Conservation (phyloP, 1,139 yeast genomes). For the Kodamaea sp. region DNA sequence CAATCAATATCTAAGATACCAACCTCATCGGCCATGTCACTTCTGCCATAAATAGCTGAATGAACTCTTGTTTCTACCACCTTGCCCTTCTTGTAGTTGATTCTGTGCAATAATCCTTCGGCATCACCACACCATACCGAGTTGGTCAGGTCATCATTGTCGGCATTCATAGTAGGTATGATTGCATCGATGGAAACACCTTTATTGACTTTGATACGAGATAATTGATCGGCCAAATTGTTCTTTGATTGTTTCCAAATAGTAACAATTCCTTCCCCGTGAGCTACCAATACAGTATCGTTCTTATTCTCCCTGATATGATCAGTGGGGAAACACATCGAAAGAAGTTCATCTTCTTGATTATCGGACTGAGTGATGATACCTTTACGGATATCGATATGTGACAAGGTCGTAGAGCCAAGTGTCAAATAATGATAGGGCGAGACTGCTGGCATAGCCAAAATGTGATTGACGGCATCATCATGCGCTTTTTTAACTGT, state of each 20-base stretch:
- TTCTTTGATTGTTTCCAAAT: conserved; percentile 79
- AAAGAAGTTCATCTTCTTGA: conserved; percentile 86
- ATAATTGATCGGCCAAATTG: conserved; percentile 69
- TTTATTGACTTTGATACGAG: conserved; percentile 67
- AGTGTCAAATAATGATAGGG: conserved; percentile 78
- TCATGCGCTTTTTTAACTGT: conserved; percentile 58
- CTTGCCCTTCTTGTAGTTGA: conserved; percentile 62
- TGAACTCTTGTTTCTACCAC: conserved; percentile 68
- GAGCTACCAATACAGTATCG: conserved; percentile 66
- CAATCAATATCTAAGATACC: conserved; percentile 71
- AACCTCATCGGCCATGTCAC: conserved; percentile 56
- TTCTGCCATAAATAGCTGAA: conserved; percentile 43
- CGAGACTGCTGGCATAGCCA: conserved; percentile 62
- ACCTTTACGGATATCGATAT: conserved; percentile 75
- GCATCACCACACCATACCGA: conserved; percentile 83
- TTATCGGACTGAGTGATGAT: conserved; percentile 67
- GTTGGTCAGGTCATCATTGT: conserved; percentile 45
- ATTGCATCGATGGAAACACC: conserved; percentile 78
- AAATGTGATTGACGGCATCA: conserved; percentile 71
- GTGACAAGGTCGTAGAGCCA: conserved; percentile 80
- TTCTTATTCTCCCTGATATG: conserved; percentile 49
- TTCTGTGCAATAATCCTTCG: conserved; percentile 71
- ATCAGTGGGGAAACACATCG: conserved; percentile 65
- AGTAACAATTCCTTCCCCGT: conserved; percentile 90
- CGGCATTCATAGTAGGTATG: conserved; percentile 71